Conservation (phyloP, 2,329 filamentous ascomycete species). For the Uncinocarpus reesii region DNA sequence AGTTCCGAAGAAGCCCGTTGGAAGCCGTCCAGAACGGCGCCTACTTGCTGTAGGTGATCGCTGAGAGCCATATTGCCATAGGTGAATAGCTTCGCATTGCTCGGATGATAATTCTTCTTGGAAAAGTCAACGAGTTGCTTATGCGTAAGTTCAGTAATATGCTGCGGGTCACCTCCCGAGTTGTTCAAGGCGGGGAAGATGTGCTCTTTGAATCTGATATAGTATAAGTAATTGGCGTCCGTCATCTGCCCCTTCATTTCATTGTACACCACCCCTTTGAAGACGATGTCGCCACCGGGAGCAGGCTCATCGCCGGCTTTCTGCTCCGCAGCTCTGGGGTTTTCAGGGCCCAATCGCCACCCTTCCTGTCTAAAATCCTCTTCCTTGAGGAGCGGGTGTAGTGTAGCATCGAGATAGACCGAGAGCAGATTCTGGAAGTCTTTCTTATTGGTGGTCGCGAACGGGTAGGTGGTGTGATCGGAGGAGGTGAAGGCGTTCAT, state of each 20-base stretch:
- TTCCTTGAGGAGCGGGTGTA: constrained; percentile 78
- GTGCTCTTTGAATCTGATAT: constrained; percentile 88
- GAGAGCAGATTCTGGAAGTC: constrained; percentile 95
- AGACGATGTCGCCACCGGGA: constrained; percentile 47
- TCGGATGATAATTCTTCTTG: constrained; percentile 88
- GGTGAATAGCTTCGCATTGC: constrained; percentile 90
- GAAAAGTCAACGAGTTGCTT: constrained; percentile 83
- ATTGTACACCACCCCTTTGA: constrained; percentile 98
- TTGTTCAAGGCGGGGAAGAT: constrained; percentile 93
- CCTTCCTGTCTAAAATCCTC: constrained; percentile 94
- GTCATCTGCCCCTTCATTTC: constrained; percentile 99
- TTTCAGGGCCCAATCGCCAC: constrained; percentile 90
- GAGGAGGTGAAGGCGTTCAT: constrained; percentile 98
- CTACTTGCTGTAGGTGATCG: constrained; percentile 69
- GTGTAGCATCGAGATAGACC: constrained; percentile 89
- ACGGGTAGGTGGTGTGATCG: constrained; percentile 95
- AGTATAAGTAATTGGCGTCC: constrained; percentile 90
- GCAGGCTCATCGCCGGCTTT: constrained; percentile 26
- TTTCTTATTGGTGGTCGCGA: constrained; percentile 89
- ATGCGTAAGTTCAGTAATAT: constrained; percentile 91
- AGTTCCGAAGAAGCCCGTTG: constrained; percentile 58
- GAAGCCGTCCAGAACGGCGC: constrained; percentile 64
- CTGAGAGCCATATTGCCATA: constrained; percentile 85
- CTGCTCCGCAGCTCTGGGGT: constrained; percentile 53
- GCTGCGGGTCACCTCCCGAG: constrained; percentile 89